Evolutionary conservation across 2,329 filamentous ascomycete genomes (phyloP), one percentile per base, ranked within the genome.

Genomic region (Lecanicillium sp.): DNA sequence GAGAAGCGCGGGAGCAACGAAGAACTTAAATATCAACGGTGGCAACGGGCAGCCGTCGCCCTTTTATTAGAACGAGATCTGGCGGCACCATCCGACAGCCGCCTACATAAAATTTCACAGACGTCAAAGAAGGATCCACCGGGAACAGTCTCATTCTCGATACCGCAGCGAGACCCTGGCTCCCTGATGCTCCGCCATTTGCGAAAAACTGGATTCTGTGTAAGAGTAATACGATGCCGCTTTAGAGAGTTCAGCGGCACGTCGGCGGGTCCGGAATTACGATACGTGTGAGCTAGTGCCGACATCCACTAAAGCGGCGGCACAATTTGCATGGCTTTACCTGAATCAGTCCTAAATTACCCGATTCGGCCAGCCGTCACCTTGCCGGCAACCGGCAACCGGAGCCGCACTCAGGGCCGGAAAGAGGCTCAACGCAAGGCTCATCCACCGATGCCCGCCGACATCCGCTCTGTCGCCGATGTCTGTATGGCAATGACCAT

Each of bases 361-460:
- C 45, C 30, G 38, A 48, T 48, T 48, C 24, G 38, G 32, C 45
- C 24, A 36, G 26, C 33, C 40, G 21, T 23, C 41, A 24, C 23
- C 54, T n/a, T n/a, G n/a, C n/a, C n/a, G n/a, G n/a, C 48, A 48
- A 40, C 51, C 55, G 53, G 50, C 48, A 48, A 51, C 54, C 55
- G 55, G 38, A 41, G 48, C 49, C 46, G 51, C 49, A 46, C 41
- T 20, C 39, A 15, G 17, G n/a, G 11, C 32, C 17, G 24, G 39
- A 40, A 36, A 23, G 40, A 3, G 33, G 19, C 14, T 23, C 32
- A n/a, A n/a, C 21, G 40, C 12, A 26, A 36, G 19, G 43, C 8
- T 19, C 23, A 24, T 42, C 39, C 56, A 50, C 52, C 58, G 56
- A 58, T 55, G 51, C 57, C n/a, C 55, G 52, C 58, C 58, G 56